Base-by-base conservation (phyloP, 2,329 filamentous ascomycete genomes). In the Coleophoma eucalyptorum region DNA sequence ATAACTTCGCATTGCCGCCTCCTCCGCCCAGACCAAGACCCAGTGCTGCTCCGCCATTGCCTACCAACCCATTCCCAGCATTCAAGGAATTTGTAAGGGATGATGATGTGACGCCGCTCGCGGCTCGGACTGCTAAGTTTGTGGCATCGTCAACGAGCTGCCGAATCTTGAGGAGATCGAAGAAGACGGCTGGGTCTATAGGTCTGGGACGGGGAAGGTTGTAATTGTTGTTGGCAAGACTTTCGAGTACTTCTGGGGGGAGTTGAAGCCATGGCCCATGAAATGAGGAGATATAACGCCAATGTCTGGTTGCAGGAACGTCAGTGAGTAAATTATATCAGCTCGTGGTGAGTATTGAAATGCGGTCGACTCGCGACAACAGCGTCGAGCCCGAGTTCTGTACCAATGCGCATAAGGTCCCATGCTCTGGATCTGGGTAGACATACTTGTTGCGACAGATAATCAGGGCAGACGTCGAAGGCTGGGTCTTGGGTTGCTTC, bases 231-330 rank as follows among this genome's bases (percentile, higher is more conserved):
- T 90, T 83, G 49, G 89, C 89, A 46, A 94, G 79, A 46, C 80
- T 83, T 67, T 92, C 86, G 69, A 95, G 83, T 50, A 91, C 81
- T 68, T 93, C 89, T 55, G 84, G 80, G 18, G 89, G 87, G 50
- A 93, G 75, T 67, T 90, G 86, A 13, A 92, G 80, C 90, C 90
- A 94, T 58, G 88, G 84, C 20, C 89, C 90, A 64, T 92, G 86
- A 63, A 89, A 94, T 26, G 85, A 87, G 19, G 88, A 91, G 52
- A 94, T 91, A 67, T 90, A 90, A 56, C 84, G 81, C 89, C 89
- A 93, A 71, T 93, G 88, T 67, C 89, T 44, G 16, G 35, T 38
- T 93, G 59, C 48, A 19, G 50, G 46, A 33, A 35, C 42, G 45
- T 55, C 50, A 60, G 49, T 42, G 40, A 32, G 41, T 26, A 13